These are phyloP conservation scores for Stagonosporopsis tanaceti DNA, from an alignment of 2,329 filamentous ascomycete species.

Conservation along the genomic window DNA sequence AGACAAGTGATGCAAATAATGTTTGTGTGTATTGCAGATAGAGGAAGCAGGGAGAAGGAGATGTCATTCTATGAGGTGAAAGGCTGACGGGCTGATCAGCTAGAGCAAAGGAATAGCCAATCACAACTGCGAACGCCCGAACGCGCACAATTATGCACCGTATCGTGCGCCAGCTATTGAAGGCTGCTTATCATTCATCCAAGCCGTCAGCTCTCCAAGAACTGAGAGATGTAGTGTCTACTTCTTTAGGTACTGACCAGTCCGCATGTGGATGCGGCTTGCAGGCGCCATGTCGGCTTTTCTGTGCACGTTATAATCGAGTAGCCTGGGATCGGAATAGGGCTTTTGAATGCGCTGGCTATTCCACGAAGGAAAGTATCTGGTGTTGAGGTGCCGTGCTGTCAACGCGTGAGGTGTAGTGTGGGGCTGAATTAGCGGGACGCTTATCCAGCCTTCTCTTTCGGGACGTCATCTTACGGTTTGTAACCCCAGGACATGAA, in stretches of 20 bases:
- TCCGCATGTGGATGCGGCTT: background rate
- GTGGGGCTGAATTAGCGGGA: conserved; percentile 2
- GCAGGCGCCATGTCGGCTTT: background rate
- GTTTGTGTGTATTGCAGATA: background rate
- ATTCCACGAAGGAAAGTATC: background rate
- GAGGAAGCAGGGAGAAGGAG: background rate
- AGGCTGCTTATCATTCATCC: background rate
- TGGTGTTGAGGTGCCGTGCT: background rate
- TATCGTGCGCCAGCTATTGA: background rate
- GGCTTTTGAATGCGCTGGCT: background rate
- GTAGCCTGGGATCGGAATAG: background rate
- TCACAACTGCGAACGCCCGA: background rate
- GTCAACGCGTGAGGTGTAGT: background rate
- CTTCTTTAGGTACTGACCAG: background rate
- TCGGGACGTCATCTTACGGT: conserved; percentile 8
- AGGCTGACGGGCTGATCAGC: background rate
- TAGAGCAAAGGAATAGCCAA: background rate
- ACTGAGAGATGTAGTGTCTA: background rate
- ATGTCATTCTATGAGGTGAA: no score
- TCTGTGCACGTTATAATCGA: background rate
- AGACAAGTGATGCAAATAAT: no score
- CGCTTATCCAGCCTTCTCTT: conserved; percentile 1
- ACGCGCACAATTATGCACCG: background rate
- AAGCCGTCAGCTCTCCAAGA: background rate
- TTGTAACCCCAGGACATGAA: conserved; percentile 7